Evolutionary conservation across 176 grass and related monocot species (phyloP).

Genomic region (Bothriochloa decipiens): DNA sequence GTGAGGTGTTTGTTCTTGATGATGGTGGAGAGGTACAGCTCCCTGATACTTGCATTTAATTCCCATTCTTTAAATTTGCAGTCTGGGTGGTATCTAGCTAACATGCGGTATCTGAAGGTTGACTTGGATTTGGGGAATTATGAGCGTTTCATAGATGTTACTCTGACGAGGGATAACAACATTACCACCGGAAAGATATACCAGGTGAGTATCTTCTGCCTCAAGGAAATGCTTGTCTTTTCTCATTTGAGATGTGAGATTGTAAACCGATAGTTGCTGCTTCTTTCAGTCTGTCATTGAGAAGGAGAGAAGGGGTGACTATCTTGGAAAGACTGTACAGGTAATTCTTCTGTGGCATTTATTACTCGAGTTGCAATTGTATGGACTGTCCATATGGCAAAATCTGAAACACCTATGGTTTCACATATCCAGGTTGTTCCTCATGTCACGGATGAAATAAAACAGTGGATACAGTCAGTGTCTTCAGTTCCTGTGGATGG

Average conservation of each 20-base stretch:
- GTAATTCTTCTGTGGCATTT: constrained; percentile 32
- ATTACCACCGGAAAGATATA: constrained; percentile 99
- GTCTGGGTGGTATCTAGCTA: constrained; percentile 22
- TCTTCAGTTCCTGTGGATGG: constrained; percentile 88
- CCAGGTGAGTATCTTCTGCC: constrained; percentile 58
- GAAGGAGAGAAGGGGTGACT: too few species aligned
- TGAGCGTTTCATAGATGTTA: constrained; percentile 95
- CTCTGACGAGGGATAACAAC: constrained; percentile 86
- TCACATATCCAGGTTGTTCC: constrained; percentile 76
- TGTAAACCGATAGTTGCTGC: constrained; percentile 23
- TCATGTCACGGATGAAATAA: constrained; percentile 98
- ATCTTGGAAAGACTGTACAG: constrained; percentile 50
- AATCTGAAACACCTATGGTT: constrained; percentile 14
- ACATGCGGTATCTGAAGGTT: constrained; percentile 54
- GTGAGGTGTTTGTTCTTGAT: constrained; percentile 98
- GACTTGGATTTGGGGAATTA: constrained; percentile 98
- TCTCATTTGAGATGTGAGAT: constrained; percentile 28
- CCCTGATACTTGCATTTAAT: constrained; percentile 19
- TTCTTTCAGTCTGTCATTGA: constrained; percentile 63
- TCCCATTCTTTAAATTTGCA: neutral
- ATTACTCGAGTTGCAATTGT: neutral
- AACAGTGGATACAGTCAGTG: constrained; percentile 90
- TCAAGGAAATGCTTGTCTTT: constrained; percentile 15
- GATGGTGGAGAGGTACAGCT: constrained; percentile 84
- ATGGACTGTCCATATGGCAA: constrained; percentile 7